Evolutionary conservation across 306 rosid species (phyloP), one percentile per base, ranked within the genome.

Genomic region (Albizia julibrissin): DNA sequence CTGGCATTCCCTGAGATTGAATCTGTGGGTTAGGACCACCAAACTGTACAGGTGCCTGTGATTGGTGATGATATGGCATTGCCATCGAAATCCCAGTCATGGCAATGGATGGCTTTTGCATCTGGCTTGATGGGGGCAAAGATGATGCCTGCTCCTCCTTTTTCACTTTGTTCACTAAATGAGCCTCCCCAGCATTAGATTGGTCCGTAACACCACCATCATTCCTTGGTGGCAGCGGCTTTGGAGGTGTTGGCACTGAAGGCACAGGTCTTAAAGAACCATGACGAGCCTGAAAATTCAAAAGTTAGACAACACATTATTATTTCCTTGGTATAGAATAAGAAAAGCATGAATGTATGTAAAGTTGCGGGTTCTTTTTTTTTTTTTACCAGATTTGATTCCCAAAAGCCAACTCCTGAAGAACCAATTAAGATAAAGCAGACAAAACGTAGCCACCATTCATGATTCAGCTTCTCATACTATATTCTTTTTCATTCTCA

Each of bases 11-110:
- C 87, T 94, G 98, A 58, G 97, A 89, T 69, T 90, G 98, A 68
- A 96, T 88, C 84, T 90, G 97, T 72, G 88, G 94, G 79, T 76
- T 96, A 72, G 91, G 93, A 77, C 91, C 94, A 75, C 93, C 92
- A 88, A 88, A 96, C 81, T 90, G 97, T 72, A 91, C 82, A 37
- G 98, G 16, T 77, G 86, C 84, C 77, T 89, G 98, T 31, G 94
- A 50, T 49, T 91, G 98, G 73, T 91, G 94, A 69, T 91, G 95
- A 83, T 79, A 94, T 73, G 92, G 88, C 80, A 87, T 50, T 66
- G 89, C 64, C 85, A 94, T 81, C 67, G 99, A 80, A 54, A 92
- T 92, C 78, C 95, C 97, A 78, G 89, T 54, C 81, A 89, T 82
- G 19, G 92, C 81, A 87, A 76, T 87, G 74, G 94, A 82, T 52